These are phyloP conservation scores for Trichoderma asperelloides DNA, from an alignment of 495 filamentous ascomycete genomes.

Conservation along the genomic window DNA sequence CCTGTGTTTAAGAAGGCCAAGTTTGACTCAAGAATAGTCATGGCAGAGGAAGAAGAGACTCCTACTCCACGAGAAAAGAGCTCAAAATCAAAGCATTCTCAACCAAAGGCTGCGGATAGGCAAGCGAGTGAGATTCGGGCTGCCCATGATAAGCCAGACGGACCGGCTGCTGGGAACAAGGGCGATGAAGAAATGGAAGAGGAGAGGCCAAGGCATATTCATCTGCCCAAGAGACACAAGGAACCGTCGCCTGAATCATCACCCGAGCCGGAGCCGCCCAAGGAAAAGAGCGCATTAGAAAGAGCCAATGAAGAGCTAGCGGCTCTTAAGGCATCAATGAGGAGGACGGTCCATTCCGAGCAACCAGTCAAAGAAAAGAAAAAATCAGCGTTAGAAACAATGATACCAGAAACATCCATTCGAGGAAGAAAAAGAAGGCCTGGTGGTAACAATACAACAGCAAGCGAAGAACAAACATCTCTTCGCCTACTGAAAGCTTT, in stretches of 20 bases:
- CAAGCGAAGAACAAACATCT: constrained; percentile 50
- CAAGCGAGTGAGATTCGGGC: constrained; percentile 18
- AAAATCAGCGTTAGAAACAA: constrained; percentile 66
- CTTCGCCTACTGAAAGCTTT: constrained; percentile 67
- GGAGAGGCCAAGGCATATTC: constrained; percentile 11
- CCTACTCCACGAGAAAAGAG: constrained; percentile 18
- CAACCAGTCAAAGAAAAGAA: constrained; percentile 46
- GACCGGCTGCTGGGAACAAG: constrained; percentile 12
- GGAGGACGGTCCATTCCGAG: constrained; percentile 55
- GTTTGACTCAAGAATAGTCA: constrained; percentile 79
- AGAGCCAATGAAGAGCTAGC: constrained; percentile 87
- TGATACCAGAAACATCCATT: constrained; percentile 75
- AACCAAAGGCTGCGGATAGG: constrained; percentile 25
- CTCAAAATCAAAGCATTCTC: constrained; percentile 17
- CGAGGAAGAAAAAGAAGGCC: constrained; percentile 70
- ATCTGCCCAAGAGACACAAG: constrained; percentile 14
- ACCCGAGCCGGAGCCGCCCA: constrained; percentile 37
- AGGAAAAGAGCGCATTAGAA: constrained; percentile 38
- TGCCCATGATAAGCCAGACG: constrained; percentile 14
- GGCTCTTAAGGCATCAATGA: constrained; percentile 85
- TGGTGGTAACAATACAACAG: constrained; percentile 30
- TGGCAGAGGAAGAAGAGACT: constrained; percentile 38
- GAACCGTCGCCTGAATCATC: constrained; percentile 21
- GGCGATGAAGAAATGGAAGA: not conserved
- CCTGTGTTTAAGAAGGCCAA: constrained; percentile 77